Percentiles rank a stretch among this genome's conserved stretches.
Conservation (phyloP, 2,329 filamentous ascomycete genomes). For the Cercospora canescens region DNA sequence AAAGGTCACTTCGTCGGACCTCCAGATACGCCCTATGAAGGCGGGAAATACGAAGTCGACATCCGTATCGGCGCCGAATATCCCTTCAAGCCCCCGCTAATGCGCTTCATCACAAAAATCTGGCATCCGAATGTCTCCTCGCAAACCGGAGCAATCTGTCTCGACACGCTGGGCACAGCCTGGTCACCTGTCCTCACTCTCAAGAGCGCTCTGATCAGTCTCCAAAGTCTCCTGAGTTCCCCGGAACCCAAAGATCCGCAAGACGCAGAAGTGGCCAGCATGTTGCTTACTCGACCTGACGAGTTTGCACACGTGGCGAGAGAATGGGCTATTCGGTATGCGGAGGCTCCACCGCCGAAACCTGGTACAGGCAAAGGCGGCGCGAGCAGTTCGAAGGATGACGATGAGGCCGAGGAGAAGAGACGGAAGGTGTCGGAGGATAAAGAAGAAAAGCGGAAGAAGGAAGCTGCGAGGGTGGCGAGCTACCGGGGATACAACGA, state of each 20-base stretch:
- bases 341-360: slow-evolving; percentile 69
- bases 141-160: slow-evolving; percentile 85
- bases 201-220: slow-evolving; percentile 88
- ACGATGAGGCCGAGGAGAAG: slow-evolving; percentile 39
- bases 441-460: slow-evolving; percentile 55
- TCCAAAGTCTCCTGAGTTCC: slow-evolving; percentile 88
- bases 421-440: slow-evolving; percentile 53
- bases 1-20: slow-evolving; percentile 82
- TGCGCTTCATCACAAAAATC: slow-evolving; percentile 89
- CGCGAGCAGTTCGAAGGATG: slow-evolving; percentile 26
- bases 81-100: slow-evolving; percentile 86
- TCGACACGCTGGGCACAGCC: slow-evolving; percentile 83
- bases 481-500: slow-evolving; percentile 83
- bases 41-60: slow-evolving; percentile 78
- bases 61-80: slow-evolving; percentile 87
- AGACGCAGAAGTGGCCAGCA: slow-evolving; percentile 89
- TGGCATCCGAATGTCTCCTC: slow-evolving; percentile 95
- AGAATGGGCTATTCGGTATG: slow-evolving; percentile 86
- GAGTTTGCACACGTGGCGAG: slow-evolving; percentile 79
- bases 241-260: slow-evolving; percentile 97
- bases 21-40: slow-evolving; percentile 90
- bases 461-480: slow-evolving; percentile 52
- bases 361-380: slow-evolving; percentile 45
- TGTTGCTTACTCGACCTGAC: slow-evolving; percentile 78
- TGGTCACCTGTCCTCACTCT: slow-evolving; percentile 98